These are phyloP conservation scores for Claviceps maximensis DNA, from an alignment of 2,329 filamentous ascomycete genomes.

Conservation along the genomic window DNA sequence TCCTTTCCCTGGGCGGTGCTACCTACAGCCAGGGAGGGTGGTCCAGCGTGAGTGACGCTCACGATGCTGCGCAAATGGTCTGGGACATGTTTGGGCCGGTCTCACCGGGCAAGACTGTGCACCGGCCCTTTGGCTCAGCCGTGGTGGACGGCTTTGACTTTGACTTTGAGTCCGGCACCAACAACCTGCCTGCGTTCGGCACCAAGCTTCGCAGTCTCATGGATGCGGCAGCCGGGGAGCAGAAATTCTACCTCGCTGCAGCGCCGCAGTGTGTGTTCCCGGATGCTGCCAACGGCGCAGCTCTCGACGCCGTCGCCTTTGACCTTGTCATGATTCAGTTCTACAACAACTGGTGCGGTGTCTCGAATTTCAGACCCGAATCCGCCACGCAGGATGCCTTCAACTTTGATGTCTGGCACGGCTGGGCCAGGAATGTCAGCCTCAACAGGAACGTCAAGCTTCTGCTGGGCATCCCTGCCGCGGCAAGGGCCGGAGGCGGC, in stretches of 20 bases:
- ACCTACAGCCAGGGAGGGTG: constrained; percentile 60
- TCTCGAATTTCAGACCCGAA: constrained; percentile 35
- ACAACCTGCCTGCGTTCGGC: constrained; percentile 49
- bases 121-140: constrained; percentile 40
- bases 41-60: constrained; percentile 35
- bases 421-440: constrained; percentile 44
- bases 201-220: constrained; percentile 42
- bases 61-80: constrained; percentile 44
- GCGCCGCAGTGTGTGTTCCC: constrained; percentile 58
- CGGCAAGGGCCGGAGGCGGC: constrained; percentile 38
- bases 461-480: constrained; percentile 47
- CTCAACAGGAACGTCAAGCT: constrained; percentile 48
- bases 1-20: constrained; percentile 59
- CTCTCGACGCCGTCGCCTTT: constrained; percentile 42
- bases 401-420: constrained; percentile 52
- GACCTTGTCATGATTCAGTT: constrained; percentile 53
- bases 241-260: constrained; percentile 49
- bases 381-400: constrained; percentile 35
- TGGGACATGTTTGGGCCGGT: constrained; percentile 60
- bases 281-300: constrained; percentile 43
- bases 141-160: constrained; percentile 65
- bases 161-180: constrained; percentile 51
- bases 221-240: constrained; percentile 37
- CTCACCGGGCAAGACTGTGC: constrained; percentile 25
- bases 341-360: constrained; percentile 56